These are phyloP conservation scores for Luffa acutangula DNA, from an alignment of 306 rosid species.

Conservation along the genomic window DNA sequence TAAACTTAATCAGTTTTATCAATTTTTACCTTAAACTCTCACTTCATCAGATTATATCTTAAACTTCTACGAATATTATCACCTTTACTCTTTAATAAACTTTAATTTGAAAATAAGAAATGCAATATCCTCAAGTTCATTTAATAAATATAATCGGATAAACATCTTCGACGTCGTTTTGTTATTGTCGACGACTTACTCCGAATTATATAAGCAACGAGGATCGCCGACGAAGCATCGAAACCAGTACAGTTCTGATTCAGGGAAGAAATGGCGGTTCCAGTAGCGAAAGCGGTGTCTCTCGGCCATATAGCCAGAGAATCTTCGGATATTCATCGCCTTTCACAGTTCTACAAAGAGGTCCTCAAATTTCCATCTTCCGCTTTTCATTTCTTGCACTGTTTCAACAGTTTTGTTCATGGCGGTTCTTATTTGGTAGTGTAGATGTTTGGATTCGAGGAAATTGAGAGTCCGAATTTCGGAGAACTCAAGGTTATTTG, in stretches of 20 bases:
- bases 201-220: neutral
- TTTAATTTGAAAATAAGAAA: too few species aligned
- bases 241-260: too few species aligned
- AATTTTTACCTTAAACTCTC: too few species aligned
- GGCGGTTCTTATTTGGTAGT: neutral
- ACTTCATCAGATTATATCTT: too few species aligned
- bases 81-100: too few species aligned
- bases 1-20: too few species aligned
- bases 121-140: too few species aligned
- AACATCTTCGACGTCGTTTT: neutral
- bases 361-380: conserved; percentile 12
- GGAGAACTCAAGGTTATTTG: conserved; percentile 61
- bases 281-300: conserved; percentile 24
- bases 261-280: conserved; percentile 27
- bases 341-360: conserved; percentile 68
- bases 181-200: neutral
- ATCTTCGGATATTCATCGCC: conserved; percentile 50
- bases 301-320: conserved; percentile 69
- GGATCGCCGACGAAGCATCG: neutral
- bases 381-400: neutral
- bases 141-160: neutral
- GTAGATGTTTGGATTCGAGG: conserved; percentile 70
- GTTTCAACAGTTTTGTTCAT: neutral
- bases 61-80: too few species aligned
- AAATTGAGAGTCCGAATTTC: conserved; percentile 51